Conservation (phyloP, 495 filamentous ascomycete genomes). For the Podospora fimiseda region DNA sequence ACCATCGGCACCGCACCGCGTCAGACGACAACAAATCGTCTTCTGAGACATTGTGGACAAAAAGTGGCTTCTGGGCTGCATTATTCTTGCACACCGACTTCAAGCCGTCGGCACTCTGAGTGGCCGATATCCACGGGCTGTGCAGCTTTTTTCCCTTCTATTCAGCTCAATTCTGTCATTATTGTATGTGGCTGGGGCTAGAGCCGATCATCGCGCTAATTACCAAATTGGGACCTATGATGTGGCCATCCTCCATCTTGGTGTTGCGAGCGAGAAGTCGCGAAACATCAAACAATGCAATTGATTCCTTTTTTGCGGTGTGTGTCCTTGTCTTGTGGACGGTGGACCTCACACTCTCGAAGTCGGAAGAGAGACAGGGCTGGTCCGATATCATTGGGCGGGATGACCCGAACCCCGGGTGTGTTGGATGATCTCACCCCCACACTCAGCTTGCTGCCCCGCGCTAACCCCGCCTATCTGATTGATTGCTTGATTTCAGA, state of each 20-base stretch:
- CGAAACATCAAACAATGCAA: not conserved
- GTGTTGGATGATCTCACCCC: not conserved
- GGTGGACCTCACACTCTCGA: no score
- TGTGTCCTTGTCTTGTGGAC: no score
- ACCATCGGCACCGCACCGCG: no score
- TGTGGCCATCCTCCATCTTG: no score
- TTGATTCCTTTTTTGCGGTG: no score
- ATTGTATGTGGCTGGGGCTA: not conserved
- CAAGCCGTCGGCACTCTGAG: not conserved
- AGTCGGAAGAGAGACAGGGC: no score
- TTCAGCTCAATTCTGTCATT: not conserved
- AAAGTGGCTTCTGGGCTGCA: conserved; percentile 5
- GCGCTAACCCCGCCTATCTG: no score
- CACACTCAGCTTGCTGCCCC: not conserved
- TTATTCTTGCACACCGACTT: conserved; percentile 5
- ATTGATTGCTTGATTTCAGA: no score
- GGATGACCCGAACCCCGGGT: not conserved
- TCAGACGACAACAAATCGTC: conserved; percentile 10
- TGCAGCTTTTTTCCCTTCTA: not conserved
- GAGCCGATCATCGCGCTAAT: not conserved
- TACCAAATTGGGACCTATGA: not conserved
- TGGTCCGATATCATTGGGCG: not conserved
- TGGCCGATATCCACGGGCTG: not conserved
- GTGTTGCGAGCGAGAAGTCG: no score
- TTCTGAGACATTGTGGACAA: conserved; percentile 10